A percentile compares a stretch with the other conserved stretches of the same genome.
These are phyloP conservation scores for Cercis canadensis DNA, from an alignment of 306 rosid species.

Conservation along the genomic window DNA sequence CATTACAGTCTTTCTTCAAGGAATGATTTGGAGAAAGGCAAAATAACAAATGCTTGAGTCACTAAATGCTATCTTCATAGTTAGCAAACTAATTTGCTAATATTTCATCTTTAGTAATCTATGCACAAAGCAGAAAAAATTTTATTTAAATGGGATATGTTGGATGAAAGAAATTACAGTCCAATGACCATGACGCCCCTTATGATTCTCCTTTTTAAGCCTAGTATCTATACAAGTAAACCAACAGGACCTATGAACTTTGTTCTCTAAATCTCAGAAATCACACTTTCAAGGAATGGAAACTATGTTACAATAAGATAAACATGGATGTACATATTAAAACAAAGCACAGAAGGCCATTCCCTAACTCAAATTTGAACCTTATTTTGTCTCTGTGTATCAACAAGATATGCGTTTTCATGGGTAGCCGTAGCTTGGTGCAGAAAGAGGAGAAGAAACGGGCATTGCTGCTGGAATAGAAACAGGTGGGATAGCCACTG, in stretches of 20 bases:
- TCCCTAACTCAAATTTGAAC: constrained; percentile 38
- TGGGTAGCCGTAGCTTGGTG: constrained; percentile 58
- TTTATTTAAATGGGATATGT: no score
- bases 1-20: no score
- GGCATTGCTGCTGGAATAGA: constrained; percentile 51
- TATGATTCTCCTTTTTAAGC: background rate
- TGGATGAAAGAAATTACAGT: no score
- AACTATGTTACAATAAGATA: constrained; percentile 21
- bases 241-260: background rate
- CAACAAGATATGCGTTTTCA: constrained; percentile 33
- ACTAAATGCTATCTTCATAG: no score
- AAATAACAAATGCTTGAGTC: no score
- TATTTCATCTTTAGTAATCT: no score
- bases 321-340: constrained; percentile 29
- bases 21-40: no score
- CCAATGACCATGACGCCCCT: background rate
- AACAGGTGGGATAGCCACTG: constrained; percentile 56
- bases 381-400: constrained; percentile 44
- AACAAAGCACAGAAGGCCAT: constrained; percentile 34
- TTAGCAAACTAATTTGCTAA: no score
- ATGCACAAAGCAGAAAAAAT: no score
- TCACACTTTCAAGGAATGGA: constrained; percentile 25
- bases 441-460: constrained; percentile 51
- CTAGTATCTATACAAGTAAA: background rate
- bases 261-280: constrained; percentile 10